Base-by-base conservation (phyloP, 129 eudicot genomes). In the Calendula officinalis region DNA sequence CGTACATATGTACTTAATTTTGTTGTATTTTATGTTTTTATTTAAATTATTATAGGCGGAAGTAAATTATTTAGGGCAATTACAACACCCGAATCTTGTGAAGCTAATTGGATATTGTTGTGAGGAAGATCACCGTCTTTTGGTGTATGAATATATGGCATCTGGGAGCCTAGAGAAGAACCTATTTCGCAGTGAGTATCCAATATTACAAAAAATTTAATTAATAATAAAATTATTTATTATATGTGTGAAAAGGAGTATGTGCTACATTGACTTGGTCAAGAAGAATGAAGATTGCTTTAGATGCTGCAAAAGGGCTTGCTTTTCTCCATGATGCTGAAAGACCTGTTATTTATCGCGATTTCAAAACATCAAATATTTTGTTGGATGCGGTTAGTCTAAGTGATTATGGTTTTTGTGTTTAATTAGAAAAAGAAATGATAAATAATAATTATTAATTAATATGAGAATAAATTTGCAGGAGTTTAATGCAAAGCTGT, bases 261-360 rank as follows among this genome's bases (percentile, higher is more conserved):
- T 77, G 81, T 50, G 82, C 83, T 60, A 82, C 92, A 30, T 77
- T 94, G 60, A 81, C 95, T 32, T 94, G 99, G 97, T 80, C 87
- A 46, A 75, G 81, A 70, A 77, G 99, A 64, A 64, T 94, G 83
- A 94, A 88, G 84, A 83, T 94, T 76, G 95, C 90, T 57, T 75
- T 89, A 64, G 94, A 94, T 72, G 95, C 91, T 75, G 97, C 99
- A 73, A 94, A 74, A 69, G 99, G 99, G 68, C 99, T 94, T 74
- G 95, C 92, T 76, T 94, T 83, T 84, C 97, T 94, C 72, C 99
- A 94, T 74, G 82, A 74, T 62, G 86, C 89, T 14, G 97, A 94
- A 75, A 82, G 82, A 52, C 81, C 88, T 56, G 76, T 89, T 45
- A 94, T 94, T 54, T 94, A 86, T 73, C 82, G 99, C 32, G 99